These are phyloP conservation scores for Pezicula carpinea DNA, from an alignment of 2,329 filamentous ascomycete genomes.

Conservation along the genomic window DNA sequence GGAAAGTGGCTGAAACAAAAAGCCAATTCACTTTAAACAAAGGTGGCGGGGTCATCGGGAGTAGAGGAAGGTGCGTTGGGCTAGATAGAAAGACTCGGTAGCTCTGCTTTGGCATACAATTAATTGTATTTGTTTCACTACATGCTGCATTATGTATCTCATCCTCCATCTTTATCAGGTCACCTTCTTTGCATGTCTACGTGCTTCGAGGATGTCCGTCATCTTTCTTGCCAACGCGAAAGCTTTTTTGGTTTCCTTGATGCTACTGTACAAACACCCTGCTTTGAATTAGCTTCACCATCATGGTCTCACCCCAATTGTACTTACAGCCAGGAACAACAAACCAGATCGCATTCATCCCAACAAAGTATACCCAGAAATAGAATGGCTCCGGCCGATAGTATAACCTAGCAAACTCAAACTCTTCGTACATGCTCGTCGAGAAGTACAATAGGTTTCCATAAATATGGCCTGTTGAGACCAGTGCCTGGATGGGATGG, in stretches of 20 bases:
- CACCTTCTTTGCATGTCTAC: not conserved
- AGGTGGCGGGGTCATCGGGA: no score
- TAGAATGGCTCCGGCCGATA: conserved; percentile 57
- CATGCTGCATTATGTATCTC: no score
- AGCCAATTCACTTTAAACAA: no score
- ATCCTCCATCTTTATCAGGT: not conserved
- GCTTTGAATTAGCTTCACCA: not conserved
- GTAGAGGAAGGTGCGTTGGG: no score
- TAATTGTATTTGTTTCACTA: no score
- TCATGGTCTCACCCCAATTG: not conserved
- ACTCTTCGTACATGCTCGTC: conserved; percentile 48
- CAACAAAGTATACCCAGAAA: conserved; percentile 60
- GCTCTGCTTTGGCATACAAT: no score
- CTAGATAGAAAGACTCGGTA: no score
- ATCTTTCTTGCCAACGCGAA: conserved; percentile 26
- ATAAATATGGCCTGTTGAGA: conserved; percentile 29
- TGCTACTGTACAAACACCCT: conserved; percentile 22
- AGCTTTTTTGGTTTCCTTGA: conserved; percentile 18
- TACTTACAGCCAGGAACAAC: conserved; percentile 50
- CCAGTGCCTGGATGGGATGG: conserved; percentile 39
- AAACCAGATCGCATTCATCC: conserved; percentile 57
- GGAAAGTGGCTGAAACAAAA: no score
- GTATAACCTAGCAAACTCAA: conserved; percentile 41
- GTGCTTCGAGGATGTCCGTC: not conserved
- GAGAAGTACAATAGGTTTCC: conserved; percentile 57